Base-by-base conservation (phyloP, 306 rosid species). In the Pterocarpus santalinus region DNA sequence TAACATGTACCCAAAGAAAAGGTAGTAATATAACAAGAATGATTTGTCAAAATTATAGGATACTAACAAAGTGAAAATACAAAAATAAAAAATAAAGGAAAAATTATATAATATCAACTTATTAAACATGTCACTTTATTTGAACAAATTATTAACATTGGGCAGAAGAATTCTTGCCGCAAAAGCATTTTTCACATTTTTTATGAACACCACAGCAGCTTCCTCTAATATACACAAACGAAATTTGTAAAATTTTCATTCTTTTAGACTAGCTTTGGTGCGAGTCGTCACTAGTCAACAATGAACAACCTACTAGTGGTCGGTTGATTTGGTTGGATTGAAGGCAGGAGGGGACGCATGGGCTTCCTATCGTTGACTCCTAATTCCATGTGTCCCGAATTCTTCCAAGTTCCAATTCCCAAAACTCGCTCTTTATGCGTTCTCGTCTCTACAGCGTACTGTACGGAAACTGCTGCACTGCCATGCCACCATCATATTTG, bases 401-500 rank as follows among this genome's bases (percentile, higher is more conserved):
- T 47, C 13, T 49, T 43, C 6, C 6, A 5, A 5, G 47, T 5
- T 34, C 62, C 63, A 71, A 51, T 32, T 51, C 30, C 44, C 47
- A 34, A 52, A 71, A 51, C 38, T 57, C 63, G 12, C 15, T 28
- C 15, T 10, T 30, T 3, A 58, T 32, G 7, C 58, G 12, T 69
- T 7, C 56, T 69, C 39, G 41, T 46, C 61, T 17, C 61, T 46
- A 17, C 36, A 17, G 2, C 0, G 73, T 17, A 44, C 53, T 1
- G 34, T 1, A 39, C 3, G 35, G 33, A 11, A 9, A 5, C 53
- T 47, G 15, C 17, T 66, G 28, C 35, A 4, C 2, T 56, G 32
- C 28, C 52, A 16, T 22, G 57, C 58, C 12, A 12, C 75, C 14
- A 30, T 69, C 75, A 47, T 47, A 47, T 69, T 47, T 69, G 74